Evolutionary conservation across 73 alveolate genomes (phyloP).

Genomic region (Tetrahymena borealis): DNA sequence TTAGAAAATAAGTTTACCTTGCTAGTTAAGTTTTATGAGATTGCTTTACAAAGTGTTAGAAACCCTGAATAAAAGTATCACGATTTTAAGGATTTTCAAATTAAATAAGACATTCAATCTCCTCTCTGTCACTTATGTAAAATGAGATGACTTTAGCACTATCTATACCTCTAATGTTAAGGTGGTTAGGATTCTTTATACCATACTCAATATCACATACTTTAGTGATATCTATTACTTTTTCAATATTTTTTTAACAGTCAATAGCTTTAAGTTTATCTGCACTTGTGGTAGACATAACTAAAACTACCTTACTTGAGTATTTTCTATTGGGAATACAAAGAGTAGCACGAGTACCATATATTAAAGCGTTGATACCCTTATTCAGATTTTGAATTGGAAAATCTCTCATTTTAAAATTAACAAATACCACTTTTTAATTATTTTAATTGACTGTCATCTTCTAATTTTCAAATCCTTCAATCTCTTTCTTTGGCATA

Average conservation of each 20-base stretch:
- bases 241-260: background rate
- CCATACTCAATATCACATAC: background rate
- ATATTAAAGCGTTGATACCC: background rate
- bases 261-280: background rate
- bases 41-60: background rate
- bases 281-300: background rate
- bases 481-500: background rate
- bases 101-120: background rate
- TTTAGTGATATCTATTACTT: background rate
- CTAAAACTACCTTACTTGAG: background rate
- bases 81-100: background rate
- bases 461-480: background rate
- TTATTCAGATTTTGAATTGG: background rate
- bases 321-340: background rate
- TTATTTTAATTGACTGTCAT: background rate
- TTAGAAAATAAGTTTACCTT: background rate
- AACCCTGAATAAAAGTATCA: background rate
- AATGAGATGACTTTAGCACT: background rate
- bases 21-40: background rate
- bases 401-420: background rate
- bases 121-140: background rate
- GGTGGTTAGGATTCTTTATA: background rate
- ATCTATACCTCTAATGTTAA: background rate
- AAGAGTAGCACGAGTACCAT: background rate
- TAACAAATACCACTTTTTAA: background rate